phyloP scores from a whole-genome alignment of 176 grass and related monocot genomes.

The Musa troglodytarum region DNA sequence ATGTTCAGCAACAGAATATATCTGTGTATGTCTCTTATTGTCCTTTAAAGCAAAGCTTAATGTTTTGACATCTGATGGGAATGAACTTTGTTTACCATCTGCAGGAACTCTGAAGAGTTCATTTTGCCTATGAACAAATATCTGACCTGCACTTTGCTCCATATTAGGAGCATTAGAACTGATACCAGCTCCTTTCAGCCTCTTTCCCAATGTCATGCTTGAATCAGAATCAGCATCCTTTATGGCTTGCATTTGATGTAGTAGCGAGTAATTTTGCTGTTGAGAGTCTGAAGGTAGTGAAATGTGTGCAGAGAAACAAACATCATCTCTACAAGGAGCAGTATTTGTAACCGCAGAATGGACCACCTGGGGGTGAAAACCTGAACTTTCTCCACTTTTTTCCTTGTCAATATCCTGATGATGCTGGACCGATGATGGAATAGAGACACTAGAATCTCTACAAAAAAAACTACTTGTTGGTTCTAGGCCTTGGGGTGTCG shows the following conservation, averaged over 20 bases:
- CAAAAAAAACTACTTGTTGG: slow-evolving; percentile 30
- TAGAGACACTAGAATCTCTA: slow-evolving; percentile 30
- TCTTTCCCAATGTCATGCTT: slow-evolving; percentile 41
- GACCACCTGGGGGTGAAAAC: slow-evolving; percentile 30
- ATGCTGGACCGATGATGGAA: slow-evolving; percentile 40
- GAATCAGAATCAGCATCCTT: slow-evolving; percentile 46
- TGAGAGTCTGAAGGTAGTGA: slow-evolving; percentile 45
- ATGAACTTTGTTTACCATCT: slow-evolving; percentile 46
- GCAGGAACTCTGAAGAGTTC: slow-evolving; percentile 25
- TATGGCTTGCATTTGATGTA: slow-evolving; percentile 74
- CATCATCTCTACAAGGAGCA: slow-evolving; percentile 25
- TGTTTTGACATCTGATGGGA: slow-evolving; percentile 64
- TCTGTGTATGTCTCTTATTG: slow-evolving; percentile 41
- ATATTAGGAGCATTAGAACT: slow-evolving; percentile 43
- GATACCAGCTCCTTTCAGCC: slow-evolving; percentile 43
- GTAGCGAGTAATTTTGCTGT: slow-evolving; percentile 55
- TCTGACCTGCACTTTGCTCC: slow-evolving; percentile 55
- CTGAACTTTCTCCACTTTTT: slow-evolving; percentile 41
- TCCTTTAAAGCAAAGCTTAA: slow-evolving; percentile 63
- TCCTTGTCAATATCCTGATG: slow-evolving; percentile 41
- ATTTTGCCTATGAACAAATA: slow-evolving; percentile 44
- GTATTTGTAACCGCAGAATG: slow-evolving; percentile 29
- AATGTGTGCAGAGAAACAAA: slow-evolving; percentile 46
- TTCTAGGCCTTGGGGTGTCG: slow-evolving; percentile 40
- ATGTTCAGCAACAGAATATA: slow-evolving; percentile 24